Evolutionary conservation across 805 yeast species (phyloP), one percentile per base, ranked within the genome.

Genomic region (Metschnikowia matae): DNA sequence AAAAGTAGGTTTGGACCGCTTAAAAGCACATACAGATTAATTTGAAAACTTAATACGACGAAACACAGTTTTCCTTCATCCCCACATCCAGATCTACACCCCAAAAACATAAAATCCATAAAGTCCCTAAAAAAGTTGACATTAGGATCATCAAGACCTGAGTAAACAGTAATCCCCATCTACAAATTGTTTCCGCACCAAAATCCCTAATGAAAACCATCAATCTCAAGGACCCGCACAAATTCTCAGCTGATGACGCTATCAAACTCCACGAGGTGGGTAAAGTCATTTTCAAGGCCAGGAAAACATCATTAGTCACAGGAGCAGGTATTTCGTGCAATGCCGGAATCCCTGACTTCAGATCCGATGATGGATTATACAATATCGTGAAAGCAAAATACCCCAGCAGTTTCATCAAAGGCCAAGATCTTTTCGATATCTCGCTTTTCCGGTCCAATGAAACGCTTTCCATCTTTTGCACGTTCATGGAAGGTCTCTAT

Each of bases 241-340:
- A 56, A 44, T 44, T 64, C 32, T 62, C 67, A 4, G 53, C 65
- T 7, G 73, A 66, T n/a, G 56, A 61, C 17, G 53, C 67, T 36
- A 71, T 73, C 31, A 62, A 63, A 40, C 59, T 74, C 38, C 68
- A 66, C 49, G 68, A 68, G 47, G 72, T 80, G 20, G 68, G 74
- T 47, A 73, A 71, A 57, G 46, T 60, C 36, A 69, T 82, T 1
- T 66, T 66, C 53, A 74, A 84, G 56, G 75, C 91, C 31, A 80
- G 77, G 48, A 82, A 78, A 59, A 70, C 84, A n/a, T 75, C 86
- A 18, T 76, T 87, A 3, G 72, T 91, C 48, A 90, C 97, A 0
- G 98, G 99, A 6, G 99, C 99, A 2, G 99, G 99, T 0, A 89
- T 92, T 51, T 89, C 97, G 14, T 89, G 97, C 64, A 89, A 87